Evolutionary conservation across 2,329 filamentous ascomycete species (phyloP).

Genomic region (Colletotrichum lini): DNA sequence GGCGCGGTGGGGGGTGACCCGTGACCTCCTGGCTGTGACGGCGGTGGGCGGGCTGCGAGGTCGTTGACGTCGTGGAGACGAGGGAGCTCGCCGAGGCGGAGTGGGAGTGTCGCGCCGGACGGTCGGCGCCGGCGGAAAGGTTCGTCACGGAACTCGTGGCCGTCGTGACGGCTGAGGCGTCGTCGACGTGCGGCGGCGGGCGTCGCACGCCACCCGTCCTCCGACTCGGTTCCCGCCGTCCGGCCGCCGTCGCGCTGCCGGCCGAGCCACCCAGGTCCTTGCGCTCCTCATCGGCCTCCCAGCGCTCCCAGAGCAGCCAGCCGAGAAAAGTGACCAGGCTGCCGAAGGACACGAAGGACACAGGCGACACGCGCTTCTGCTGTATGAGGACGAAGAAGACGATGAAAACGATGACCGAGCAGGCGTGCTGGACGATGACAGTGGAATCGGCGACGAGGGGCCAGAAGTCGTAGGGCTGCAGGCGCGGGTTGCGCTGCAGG

Average conservation of each 20-base stretch:
- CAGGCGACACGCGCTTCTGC: constrained; percentile 87
- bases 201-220: constrained; percentile 56
- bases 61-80: constrained; percentile 59
- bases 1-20: constrained; percentile 12
- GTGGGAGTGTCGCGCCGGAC: constrained; percentile 60
- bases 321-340: constrained; percentile 87
- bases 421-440: constrained; percentile 97
- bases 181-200: constrained; percentile 43
- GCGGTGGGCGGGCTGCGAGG: constrained; percentile 42
- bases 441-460: constrained; percentile 94
- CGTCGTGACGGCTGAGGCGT: not conserved
- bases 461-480: constrained; percentile 98
- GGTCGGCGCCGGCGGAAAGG: constrained; percentile 37
- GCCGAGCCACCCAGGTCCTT: constrained; percentile 12
- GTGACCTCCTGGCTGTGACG: constrained; percentile 40
- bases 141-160: constrained; percentile 27
- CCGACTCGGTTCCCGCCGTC: constrained; percentile 52
- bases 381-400: constrained; percentile 95
- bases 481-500: constrained; percentile 91
- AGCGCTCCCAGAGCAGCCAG: constrained; percentile 93
- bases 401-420: constrained; percentile 93
- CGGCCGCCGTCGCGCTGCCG: constrained; percentile 53
- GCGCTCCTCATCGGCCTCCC: constrained; percentile 77
- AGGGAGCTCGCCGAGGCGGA: constrained; percentile 71
- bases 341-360: constrained; percentile 89